Percentiles rank a stretch among this genome's conserved stretches.
Evolutionary conservation across 345 rosid species (phyloP).

Genomic region (Erysimum cheiranthoides): DNA sequence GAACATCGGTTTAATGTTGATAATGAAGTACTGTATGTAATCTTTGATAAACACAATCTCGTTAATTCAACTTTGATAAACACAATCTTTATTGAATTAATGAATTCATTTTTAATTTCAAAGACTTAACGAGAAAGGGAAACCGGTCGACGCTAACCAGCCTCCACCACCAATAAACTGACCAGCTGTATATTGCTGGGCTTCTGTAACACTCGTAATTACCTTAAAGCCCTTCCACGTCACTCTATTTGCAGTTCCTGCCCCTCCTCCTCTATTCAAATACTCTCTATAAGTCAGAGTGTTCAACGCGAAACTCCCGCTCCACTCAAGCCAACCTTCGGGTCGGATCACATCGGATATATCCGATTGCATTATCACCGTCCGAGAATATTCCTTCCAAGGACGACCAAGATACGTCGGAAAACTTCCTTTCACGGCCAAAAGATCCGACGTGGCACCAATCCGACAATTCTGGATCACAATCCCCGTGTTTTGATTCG

Average conservation of each 20-base stretch:
- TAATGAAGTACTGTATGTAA: not conserved
- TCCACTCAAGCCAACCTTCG: conserved; percentile 73
- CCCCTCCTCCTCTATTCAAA: conserved; percentile 66
- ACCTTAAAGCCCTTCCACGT: conserved; percentile 61
- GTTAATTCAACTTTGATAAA: not conserved
- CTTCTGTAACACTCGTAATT: conserved; percentile 50
- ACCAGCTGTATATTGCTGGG: conserved; percentile 54
- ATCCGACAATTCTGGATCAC: conserved; percentile 76
- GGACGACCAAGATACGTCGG: conserved; percentile 73
- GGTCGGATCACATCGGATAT: conserved; percentile 64
- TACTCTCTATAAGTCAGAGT: conserved; percentile 69
- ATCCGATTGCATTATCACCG: conserved; percentile 63
- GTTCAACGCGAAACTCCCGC: conserved; percentile 63
- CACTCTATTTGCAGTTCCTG: conserved; percentile 60
- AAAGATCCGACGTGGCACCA: conserved; percentile 66
- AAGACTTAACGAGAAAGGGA: conserved; percentile 64
- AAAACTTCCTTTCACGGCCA: conserved; percentile 43
- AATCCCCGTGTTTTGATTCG: conserved; percentile 74
- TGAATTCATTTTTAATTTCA: conserved; percentile 28
- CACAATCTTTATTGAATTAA: not conserved
- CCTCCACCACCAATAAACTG: conserved; percentile 59
- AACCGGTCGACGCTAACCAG: conserved; percentile 71
- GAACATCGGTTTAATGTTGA: not conserved
- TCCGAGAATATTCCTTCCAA: conserved; percentile 69
- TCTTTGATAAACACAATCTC: not conserved